Evolutionary conservation across 768 basidiomycete genomes (phyloP), one percentile per base, ranked within the genome.

Genomic region (Aureoboletus auriporus): DNA sequence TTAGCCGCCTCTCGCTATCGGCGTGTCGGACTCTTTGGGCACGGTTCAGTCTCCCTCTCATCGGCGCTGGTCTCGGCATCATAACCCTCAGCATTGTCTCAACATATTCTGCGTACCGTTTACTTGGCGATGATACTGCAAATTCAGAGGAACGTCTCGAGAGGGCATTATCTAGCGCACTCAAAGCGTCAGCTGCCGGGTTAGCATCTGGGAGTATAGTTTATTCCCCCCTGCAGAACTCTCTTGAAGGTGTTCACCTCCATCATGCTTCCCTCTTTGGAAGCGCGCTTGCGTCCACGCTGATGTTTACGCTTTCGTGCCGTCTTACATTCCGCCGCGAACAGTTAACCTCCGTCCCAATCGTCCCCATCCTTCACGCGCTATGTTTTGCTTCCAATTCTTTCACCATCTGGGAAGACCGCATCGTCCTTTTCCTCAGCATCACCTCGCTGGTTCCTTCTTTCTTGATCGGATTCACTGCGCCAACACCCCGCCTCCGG

Each of bases 341-440:
- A 34, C 34, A 63, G 16, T n/a, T 63, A 23, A 59, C 61, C 20
- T 42, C 69, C 16, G 50, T 67, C 2, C 72, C 76, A 1, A 53
- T 87, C 34, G 68, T 82, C 30, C 75, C 86, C 46, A 47, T 81
- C 47, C 71, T 92, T 3, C 93, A 98, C 58, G 68, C 84, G 1
- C 46, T 86, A 4, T 73, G 85, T 7, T 95, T 95, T 68, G 78
- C 86, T 13, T 95, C 93, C 23, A 98, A 98, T 71, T 96, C 93
- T 0, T 95, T 91, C 73, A 91, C 89, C n/a, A 80, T 98, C 65
- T 97, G 93, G 93, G 96, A 99, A 76, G 94, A 97, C 64, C 78
- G 79, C 29, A 73, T 90, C 47, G 74, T 87, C 10, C 79, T 83
- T 8, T 94, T 84, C 75, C 76, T 98, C 46, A 70, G 84, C 51